phyloP scores from a whole-genome alignment of 495 filamentous ascomycete species.

The Xylaria longipes region DNA sequence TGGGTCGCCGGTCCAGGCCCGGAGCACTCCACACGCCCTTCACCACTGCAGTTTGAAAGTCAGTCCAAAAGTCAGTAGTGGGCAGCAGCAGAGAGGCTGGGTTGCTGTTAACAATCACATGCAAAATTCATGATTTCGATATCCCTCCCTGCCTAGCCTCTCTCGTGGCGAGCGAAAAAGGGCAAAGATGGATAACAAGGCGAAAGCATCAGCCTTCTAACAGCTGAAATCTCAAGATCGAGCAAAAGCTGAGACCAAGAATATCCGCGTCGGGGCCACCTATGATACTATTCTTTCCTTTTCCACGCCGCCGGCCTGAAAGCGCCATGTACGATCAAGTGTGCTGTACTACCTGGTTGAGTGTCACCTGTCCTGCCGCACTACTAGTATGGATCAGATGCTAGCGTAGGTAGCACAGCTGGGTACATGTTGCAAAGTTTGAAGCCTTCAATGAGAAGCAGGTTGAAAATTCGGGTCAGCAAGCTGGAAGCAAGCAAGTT shows the following conservation, averaged over 20 bases:
- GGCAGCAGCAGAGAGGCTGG: not conserved
- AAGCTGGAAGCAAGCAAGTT: no score
- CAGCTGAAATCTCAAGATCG: not conserved
- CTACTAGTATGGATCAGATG: no score
- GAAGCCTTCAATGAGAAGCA: not conserved
- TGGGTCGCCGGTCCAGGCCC: not conserved
- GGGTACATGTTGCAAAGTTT: not conserved
- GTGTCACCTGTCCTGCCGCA: no score
- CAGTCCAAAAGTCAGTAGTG: not conserved
- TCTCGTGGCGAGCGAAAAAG: not conserved
- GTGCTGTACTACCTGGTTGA: not conserved
- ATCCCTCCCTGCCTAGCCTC: not conserved
- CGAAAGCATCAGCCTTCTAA: not conserved
- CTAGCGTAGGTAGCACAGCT: no score
- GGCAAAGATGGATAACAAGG: not conserved
- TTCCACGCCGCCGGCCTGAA: not conserved
- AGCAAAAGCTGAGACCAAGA: not conserved
- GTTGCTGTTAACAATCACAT: conserved; percentile 4
- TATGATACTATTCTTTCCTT: not conserved
- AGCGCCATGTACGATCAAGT: not conserved
- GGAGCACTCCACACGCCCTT: conserved; percentile 9
- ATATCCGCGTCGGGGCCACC: not conserved
- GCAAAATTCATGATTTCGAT: not conserved
- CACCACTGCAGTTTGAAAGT: not conserved
- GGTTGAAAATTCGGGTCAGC: not conserved